phyloP scores from a whole-genome alignment of 768 basidiomycete species.

The Tephrocybe sp. region DNA sequence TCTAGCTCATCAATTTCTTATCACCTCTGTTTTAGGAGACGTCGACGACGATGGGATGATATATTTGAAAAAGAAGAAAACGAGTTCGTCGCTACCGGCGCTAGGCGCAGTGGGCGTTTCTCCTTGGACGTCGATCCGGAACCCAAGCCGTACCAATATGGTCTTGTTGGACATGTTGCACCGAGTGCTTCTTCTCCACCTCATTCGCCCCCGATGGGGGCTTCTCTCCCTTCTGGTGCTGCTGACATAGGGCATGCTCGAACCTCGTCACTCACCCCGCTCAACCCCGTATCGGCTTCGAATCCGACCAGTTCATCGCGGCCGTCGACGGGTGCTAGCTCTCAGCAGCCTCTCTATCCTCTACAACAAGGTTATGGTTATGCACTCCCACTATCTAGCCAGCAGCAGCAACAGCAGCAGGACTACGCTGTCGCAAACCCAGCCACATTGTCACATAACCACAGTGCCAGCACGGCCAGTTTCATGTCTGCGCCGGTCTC shows the following conservation, averaged over 20 bases:
- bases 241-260: slow-evolving; percentile 15
- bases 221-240: slow-evolving; percentile 11
- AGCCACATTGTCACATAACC: slow-evolving; percentile 12
- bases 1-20: slow-evolving; percentile 2
- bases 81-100: slow-evolving; percentile 18
- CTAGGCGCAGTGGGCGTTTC: slow-evolving; percentile 24
- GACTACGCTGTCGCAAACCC: slow-evolving; percentile 4
- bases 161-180: slow-evolving; percentile 49
- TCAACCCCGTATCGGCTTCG: slow-evolving; percentile 22
- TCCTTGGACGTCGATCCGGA: slow-evolving; percentile 32
- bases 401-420: slow-evolving; percentile 2
- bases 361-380: slow-evolving; percentile 14
- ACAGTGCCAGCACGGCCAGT: slow-evolving; percentile 17
- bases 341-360: slow-evolving; percentile 31
- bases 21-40: slow-evolving; percentile 34
- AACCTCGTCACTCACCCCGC: slow-evolving; percentile 25
- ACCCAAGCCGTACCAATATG: slow-evolving; percentile 62
- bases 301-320: slow-evolving; percentile 31
- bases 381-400: slow-evolving; percentile 15
- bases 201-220: slow-evolving; percentile 28
- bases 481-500: slow-evolving; percentile 15
- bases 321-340: slow-evolving; percentile 44
- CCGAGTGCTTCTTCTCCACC: slow-evolving; percentile 32
- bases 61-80: slow-evolving; percentile 47
- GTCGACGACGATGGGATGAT: slow-evolving; percentile 46